phyloP scores from a whole-genome alignment of 805 yeast species.

The Sugiyamaella chiloensis region DNA sequence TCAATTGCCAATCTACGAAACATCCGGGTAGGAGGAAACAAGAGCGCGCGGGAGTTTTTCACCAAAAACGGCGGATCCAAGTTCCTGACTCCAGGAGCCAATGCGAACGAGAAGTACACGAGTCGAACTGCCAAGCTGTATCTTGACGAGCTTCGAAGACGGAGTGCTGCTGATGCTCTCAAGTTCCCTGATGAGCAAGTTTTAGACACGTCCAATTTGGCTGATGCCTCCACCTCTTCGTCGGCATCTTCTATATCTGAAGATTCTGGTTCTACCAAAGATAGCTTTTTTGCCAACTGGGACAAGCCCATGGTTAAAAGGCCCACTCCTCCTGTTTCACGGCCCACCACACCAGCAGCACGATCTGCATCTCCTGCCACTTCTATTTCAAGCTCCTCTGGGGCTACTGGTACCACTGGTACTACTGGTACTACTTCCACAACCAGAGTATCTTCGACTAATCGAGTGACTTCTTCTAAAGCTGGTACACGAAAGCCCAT shows the following conservation, averaged over 20 bases:
- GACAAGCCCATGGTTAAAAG: constrained; percentile 61
- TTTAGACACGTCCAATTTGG: constrained; percentile 45
- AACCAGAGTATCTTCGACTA: constrained; percentile 10
- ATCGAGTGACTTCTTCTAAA: constrained; percentile 14
- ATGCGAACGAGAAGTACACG: constrained; percentile 75
- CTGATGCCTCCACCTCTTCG: constrained; percentile 22
- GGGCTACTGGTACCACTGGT: constrained; percentile 19
- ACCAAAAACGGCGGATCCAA: constrained; percentile 82
- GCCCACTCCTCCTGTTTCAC: constrained; percentile 43
- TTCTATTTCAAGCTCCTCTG: constrained; percentile 1
- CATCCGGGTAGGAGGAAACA: constrained; percentile 93
- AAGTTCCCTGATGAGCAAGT: constrained; percentile 73
- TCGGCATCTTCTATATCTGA: constrained; percentile 17
- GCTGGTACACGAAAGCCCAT: constrained; percentile 19
- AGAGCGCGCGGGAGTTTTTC: constrained; percentile 77
- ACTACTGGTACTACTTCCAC: constrained; percentile 13
- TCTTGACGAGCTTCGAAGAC: constrained; percentile 71
- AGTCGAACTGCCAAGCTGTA: constrained; percentile 76
- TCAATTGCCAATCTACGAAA: constrained; percentile 82
- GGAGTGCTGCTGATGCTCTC: constrained; percentile 61
- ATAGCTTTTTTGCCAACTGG: constrained; percentile 91
- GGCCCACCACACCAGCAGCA: constrained; percentile 33
- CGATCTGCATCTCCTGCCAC: constrained; percentile 22
- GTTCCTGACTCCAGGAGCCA: constrained; percentile 53
- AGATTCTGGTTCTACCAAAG: constrained; percentile 36